phyloP scores from a whole-genome alignment of 176 grass and related monocot species.

The Aegilops bicornis region DNA sequence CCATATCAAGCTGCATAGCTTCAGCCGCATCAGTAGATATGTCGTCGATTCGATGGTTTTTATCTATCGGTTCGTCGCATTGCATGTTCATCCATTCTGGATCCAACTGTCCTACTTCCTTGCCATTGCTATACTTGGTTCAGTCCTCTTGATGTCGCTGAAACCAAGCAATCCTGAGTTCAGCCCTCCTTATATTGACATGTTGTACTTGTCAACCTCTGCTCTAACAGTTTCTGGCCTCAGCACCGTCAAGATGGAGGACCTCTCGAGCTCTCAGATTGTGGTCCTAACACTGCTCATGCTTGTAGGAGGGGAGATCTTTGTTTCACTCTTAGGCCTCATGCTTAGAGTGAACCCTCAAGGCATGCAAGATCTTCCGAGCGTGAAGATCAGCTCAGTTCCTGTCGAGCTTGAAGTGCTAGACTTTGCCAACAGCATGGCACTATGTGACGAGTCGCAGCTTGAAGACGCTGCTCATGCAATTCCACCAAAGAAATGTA shows the following conservation, averaged over 20 bases:
- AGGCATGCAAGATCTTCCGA: neutral
- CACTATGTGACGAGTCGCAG: neutral
- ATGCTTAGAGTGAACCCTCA: slow-evolving; percentile 33
- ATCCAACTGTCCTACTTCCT: slow-evolving; percentile 61
- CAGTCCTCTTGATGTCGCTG: slow-evolving; percentile 37
- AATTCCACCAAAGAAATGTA: neutral
- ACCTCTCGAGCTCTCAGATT: slow-evolving; percentile 58
- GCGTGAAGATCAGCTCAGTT: slow-evolving; percentile 10
- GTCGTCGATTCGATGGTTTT: neutral
- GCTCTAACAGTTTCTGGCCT: slow-evolving; percentile 53
- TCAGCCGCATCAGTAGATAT: slow-evolving; percentile 23
- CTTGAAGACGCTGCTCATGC: neutral
- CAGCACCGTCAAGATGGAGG: slow-evolving; percentile 45
- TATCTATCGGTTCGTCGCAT: slow-evolving; percentile 17
- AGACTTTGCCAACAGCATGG: neutral
- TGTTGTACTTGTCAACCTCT: slow-evolving; percentile 55
- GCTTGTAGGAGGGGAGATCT: slow-evolving; percentile 53
- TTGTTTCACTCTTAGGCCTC: slow-evolving; percentile 55
- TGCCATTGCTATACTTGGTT: slow-evolving; percentile 31
- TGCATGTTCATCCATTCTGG: slow-evolving; percentile 44
- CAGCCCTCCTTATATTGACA: slow-evolving; percentile 29
- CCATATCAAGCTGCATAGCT: slow-evolving; percentile 34
- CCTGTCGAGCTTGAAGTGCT: slow-evolving; percentile 8
- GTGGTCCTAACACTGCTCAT: slow-evolving; percentile 51
- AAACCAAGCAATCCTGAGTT: slow-evolving; percentile 28